Conservation (phyloP, 129 eudicot genomes). For the Heracleum sosnowskyi region DNA sequence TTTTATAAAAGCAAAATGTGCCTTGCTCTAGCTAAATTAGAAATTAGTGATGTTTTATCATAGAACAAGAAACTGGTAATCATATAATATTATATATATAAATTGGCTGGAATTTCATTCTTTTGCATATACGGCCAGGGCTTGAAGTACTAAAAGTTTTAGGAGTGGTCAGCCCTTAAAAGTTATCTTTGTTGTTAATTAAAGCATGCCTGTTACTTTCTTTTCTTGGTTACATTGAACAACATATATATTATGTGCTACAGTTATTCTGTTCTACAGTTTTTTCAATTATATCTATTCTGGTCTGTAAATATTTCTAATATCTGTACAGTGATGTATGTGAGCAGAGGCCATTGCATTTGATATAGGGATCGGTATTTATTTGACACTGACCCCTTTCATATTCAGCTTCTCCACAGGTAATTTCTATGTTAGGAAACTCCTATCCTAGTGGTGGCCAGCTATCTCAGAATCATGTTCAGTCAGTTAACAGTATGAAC, state of each 20-base stretch:
- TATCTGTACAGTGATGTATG: not conserved
- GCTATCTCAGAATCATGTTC: constrained; percentile 71
- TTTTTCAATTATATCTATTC: not conserved
- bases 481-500: constrained; percentile 44
- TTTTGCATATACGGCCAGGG: not conserved
- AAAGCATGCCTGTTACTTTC: not conserved
- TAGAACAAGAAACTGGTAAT: not conserved
- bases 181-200: not conserved
- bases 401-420: constrained; percentile 90
- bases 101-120: not conserved
- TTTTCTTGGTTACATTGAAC: not conserved
- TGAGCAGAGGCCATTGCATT: not conserved
- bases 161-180: not conserved
- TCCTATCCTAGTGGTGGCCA: constrained; percentile 88
- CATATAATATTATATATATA: not conserved
- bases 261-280: not conserved
- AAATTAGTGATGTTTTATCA: not conserved
- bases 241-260: not conserved
- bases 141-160: not conserved
- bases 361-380: not conserved
- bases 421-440: constrained; percentile 82
- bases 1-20: not conserved
- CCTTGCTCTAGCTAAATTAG: not conserved
- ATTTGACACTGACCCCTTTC: constrained; percentile 6
- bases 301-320: not conserved